These are phyloP conservation scores for Polytrichum commune DNA, from an alignment of 225 moss, liverwort and hornwort species.

Conservation along the genomic window DNA sequence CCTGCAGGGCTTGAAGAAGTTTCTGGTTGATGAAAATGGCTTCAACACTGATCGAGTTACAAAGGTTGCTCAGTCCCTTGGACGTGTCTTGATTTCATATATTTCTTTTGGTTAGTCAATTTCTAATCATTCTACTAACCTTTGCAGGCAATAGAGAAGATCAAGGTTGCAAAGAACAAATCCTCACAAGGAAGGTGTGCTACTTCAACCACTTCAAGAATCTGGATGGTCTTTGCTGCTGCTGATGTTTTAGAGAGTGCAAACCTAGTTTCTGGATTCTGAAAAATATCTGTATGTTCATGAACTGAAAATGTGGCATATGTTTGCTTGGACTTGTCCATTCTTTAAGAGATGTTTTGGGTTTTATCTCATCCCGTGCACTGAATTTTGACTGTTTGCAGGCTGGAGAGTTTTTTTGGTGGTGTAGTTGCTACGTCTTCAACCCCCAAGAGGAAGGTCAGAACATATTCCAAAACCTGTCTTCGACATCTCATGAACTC, in stretches of 20 bases:
- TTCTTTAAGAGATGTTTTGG: too few species aligned
- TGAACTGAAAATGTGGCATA: too few species aligned
- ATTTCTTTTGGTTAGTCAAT: too few species aligned
- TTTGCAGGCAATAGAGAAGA: slow-evolving; percentile 80
- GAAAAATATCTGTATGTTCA: too few species aligned
- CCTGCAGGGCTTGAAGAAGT: slow-evolving; percentile 68
- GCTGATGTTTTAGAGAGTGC: too few species aligned
- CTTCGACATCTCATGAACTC: not conserved
- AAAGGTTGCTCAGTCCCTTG: slow-evolving; percentile 44
- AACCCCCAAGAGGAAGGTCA: slow-evolving; percentile 53
- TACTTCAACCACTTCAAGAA: slow-evolving; percentile 2
- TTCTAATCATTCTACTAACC: too few species aligned
- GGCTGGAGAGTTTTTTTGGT: slow-evolving; percentile 61
- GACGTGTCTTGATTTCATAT: too few species aligned
- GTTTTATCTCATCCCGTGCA: too few species aligned
- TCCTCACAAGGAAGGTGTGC: slow-evolving; percentile 90
- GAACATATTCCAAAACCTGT: not conserved
- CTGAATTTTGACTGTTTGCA: slow-evolving; percentile 9
- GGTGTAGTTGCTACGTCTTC: slow-evolving; percentile 37
- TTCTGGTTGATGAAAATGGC: slow-evolving; percentile 95
- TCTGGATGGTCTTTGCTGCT: not conserved
- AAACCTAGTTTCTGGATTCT: too few species aligned
- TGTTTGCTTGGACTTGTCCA: too few species aligned
- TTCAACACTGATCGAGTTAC: slow-evolving; percentile 84
- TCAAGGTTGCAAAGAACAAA: slow-evolving; percentile 96